Evolutionary conservation across 2,329 filamentous ascomycete genomes (phyloP).

Genomic region (Trichoderma sp.): DNA sequence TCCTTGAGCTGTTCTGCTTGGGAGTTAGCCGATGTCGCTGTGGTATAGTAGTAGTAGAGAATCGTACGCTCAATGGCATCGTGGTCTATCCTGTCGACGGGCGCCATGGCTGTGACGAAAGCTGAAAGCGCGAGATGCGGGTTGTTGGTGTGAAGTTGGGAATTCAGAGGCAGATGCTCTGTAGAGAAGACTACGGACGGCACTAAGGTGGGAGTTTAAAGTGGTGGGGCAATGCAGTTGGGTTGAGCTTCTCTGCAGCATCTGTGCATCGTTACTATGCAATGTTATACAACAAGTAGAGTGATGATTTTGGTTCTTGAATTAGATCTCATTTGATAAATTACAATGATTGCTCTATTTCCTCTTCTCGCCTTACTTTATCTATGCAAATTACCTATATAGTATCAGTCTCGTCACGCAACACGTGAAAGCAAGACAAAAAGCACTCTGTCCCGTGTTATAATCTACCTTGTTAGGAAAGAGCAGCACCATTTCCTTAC

Average conservation of each 20-base stretch:
- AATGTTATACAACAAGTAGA: background rate
- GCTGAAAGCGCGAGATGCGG: background rate
- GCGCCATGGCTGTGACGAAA: constrained; percentile 37
- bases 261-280: background rate
- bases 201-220: background rate
- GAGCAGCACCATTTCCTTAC: background rate
- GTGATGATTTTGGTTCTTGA: background rate
- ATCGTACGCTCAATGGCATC: constrained; percentile 40
- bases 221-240: background rate
- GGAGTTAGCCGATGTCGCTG: background rate
- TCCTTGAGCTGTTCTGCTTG: constrained; percentile 56
- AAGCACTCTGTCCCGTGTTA: background rate
- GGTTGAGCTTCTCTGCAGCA: background rate
- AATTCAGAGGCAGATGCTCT: background rate
- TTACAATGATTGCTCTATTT: background rate
- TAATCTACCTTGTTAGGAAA: background rate
- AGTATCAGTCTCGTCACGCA: background rate
- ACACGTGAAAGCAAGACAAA: background rate
- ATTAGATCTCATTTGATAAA: background rate
- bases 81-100: constrained; percentile 40
- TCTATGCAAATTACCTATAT: background rate
- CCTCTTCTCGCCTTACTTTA: background rate
- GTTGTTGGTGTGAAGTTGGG: background rate
- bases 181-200: background rate
- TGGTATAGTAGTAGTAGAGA: rapidly evolving